Evolutionary conservation across 352 stramenopile genomes (phyloP), one percentile per base, ranked within the genome.

Genomic region (Phytopythium helicoides): DNA sequence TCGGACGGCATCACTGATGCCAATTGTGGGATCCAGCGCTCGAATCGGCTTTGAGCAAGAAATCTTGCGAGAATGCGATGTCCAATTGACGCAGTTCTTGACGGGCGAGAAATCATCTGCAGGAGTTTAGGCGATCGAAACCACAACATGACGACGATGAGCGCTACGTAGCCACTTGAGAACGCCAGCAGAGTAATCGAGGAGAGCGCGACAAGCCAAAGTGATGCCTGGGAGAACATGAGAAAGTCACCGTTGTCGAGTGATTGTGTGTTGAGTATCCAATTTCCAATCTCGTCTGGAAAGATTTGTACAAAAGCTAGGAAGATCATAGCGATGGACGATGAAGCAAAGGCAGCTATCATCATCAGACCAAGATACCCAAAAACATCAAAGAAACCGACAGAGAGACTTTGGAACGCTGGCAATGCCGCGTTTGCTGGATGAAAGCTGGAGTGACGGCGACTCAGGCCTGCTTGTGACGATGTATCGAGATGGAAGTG

Each of bases 201-300:
- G 7, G 69, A 71, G 7, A 68, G 54, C 22, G 72, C 60, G 10
- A 66, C 66, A 1, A 70, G 67, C 1, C 33, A 58, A 4, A 54
- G 38, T 14, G 71, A 65, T 2, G 68, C 55, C 26, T 75, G 62
- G 0, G 67, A 57, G 34, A 80, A 58, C 35, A 81, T 49, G 49
- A 77, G 65, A 33, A 86, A 86, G 12, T 83, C 64, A 14, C 75
- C 75, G 12, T 67, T 62, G 42, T 86, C 71, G 12, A 72, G 65
- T 8, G 37, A 53, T 11, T 63, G 52, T 2, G 74, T 85, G 34
- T 68, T 44, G 62, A 82, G 73, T 6, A 82, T 28, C 35, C 63
- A 60, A 34, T 85, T 85, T 8, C 59, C 71, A 11, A 68, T 72
- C 53, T 62, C 44, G 1, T 54, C 66, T 0, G 74, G 71, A 37